These are phyloP conservation scores for Achaetomiella virescens DNA, from an alignment of 495 filamentous ascomycete species.

Conservation along the genomic window DNA sequence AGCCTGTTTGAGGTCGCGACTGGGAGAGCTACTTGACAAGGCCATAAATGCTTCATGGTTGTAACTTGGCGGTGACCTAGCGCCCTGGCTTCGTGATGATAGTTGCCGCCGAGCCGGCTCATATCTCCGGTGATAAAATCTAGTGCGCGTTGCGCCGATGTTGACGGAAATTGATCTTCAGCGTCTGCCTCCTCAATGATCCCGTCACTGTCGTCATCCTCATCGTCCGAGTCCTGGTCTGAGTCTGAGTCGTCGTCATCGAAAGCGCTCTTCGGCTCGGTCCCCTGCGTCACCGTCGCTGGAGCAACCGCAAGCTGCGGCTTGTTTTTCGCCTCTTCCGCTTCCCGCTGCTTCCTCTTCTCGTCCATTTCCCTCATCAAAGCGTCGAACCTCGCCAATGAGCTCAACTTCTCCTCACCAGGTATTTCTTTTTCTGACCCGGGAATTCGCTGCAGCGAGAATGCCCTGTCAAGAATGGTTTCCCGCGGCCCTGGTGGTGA, in stretches of 20 bases:
- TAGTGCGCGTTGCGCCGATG: constrained; percentile 40
- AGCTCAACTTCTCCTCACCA: constrained; percentile 51
- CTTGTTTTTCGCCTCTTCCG: constrained; percentile 19
- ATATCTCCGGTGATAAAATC: constrained; percentile 43
- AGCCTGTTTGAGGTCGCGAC: constrained; percentile 40
- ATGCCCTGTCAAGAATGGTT: constrained; percentile 55
- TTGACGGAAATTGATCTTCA: constrained; percentile 26
- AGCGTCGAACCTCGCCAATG: constrained; percentile 53
- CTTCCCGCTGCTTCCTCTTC: constrained; percentile 32
- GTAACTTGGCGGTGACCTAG: constrained; percentile 21
- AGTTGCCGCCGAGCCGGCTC: constrained; percentile 13
- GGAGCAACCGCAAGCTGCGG: constrained; percentile 11
- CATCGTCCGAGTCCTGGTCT: constrained; percentile 28
- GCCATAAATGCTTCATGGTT: constrained; percentile 32
- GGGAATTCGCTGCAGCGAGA: constrained; percentile 50
- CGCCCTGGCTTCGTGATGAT: constrained; percentile 11
- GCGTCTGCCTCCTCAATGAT: constrained; percentile 25
- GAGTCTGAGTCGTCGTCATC: constrained; percentile 37
- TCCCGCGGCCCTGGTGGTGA: constrained; percentile 45
- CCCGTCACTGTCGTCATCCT: constrained; percentile 38
- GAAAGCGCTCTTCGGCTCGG: constrained; percentile 39
- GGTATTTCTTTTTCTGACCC: constrained; percentile 40
- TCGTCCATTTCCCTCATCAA: constrained; percentile 51
- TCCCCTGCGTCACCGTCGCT: not conserved
- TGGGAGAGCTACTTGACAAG: constrained; percentile 26